Evolutionary conservation across 371 early-diverging fungal species (phyloP).

Genomic region (Apophysomyces sp.): DNA sequence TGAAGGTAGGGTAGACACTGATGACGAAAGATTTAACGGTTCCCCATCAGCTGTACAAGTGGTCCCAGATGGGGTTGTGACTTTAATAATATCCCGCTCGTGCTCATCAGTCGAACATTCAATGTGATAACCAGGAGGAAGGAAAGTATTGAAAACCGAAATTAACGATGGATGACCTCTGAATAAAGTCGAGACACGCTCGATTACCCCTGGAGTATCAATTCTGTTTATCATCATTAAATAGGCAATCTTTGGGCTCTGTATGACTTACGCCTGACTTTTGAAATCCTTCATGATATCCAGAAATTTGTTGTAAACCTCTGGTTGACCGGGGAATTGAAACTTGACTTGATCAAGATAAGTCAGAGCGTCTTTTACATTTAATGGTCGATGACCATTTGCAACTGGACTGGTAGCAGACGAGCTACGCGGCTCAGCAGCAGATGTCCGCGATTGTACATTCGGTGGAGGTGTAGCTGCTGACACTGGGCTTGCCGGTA

Average conservation of each 20-base stretch:
- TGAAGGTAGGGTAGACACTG: background rate
- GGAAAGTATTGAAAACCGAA: constrained; percentile 98
- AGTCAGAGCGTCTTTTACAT: constrained; percentile 90
- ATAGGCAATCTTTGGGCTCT: background rate
- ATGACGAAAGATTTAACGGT: constrained; percentile 25
- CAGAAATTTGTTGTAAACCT: constrained; percentile 96
- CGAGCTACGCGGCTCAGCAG: background rate
- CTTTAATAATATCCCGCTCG: constrained; percentile 73
- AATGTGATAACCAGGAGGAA: constrained; percentile 96
- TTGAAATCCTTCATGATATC: constrained; percentile 99
- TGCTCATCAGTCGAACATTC: constrained; percentile 78
- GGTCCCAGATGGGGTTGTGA: constrained; percentile 86
- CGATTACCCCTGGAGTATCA: constrained; percentile 98
- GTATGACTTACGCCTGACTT: constrained; percentile 77
- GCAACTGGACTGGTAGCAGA: background rate
- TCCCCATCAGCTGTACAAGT: constrained; percentile 56
- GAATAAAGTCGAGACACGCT: constrained; percentile 94
- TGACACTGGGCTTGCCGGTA: background rate
- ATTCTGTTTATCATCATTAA: constrained; percentile 53
- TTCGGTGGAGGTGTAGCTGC: background rate
- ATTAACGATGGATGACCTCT: constrained; percentile 92
- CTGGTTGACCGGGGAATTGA: constrained; percentile 90
- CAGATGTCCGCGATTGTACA: background rate
- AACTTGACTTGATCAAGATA: constrained; percentile 98
- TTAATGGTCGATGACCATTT: constrained; percentile 44